Conservation (phyloP, 192 early-diverging fungal genomes). For the Kappamyces sp. region DNA sequence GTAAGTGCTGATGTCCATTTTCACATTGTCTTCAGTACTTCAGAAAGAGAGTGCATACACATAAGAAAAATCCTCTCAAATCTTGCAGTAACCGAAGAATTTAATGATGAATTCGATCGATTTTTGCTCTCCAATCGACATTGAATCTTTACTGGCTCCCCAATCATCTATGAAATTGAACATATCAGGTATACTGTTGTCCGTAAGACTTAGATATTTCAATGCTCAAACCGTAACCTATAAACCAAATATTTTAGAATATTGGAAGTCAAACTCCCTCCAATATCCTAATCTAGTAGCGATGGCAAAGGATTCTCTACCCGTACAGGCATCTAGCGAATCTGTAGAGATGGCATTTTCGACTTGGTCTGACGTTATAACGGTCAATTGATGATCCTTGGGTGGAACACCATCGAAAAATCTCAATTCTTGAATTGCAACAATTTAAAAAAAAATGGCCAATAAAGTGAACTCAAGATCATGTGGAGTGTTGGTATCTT, state of each 20-base stretch:
- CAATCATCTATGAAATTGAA: too few species aligned
- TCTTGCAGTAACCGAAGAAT: too few species aligned
- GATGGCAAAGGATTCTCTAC: constrained; percentile 18
- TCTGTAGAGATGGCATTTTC: constrained; percentile 15
- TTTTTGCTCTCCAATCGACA: too few species aligned
- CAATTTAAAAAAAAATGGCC: neutral
- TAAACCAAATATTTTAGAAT: neutral
- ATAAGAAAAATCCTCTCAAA: too few species aligned
- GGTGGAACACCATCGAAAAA: constrained; percentile 7
- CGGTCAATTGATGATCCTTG: constrained; percentile 4
- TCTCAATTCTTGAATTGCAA: constrained; percentile 8
- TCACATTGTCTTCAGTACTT: neutral
- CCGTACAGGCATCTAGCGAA: constrained; percentile 13
- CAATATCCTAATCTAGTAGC: constrained; percentile 4
- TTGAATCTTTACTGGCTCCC: too few species aligned
- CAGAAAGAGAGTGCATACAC: neutral
- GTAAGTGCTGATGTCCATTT: neutral
- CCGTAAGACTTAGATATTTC: constrained; percentile 11
- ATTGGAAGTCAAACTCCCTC: constrained; percentile 1
- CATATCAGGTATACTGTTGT: too few species aligned
- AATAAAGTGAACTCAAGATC: too few species aligned
- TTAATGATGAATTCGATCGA: too few species aligned
- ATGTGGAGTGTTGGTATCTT: too few species aligned
- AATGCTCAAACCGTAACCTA: neutral
- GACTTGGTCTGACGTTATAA: constrained; percentile 11